These are phyloP conservation scores for Immersiella caudata DNA, from an alignment of 495 filamentous ascomycete species.

Conservation along the genomic window DNA sequence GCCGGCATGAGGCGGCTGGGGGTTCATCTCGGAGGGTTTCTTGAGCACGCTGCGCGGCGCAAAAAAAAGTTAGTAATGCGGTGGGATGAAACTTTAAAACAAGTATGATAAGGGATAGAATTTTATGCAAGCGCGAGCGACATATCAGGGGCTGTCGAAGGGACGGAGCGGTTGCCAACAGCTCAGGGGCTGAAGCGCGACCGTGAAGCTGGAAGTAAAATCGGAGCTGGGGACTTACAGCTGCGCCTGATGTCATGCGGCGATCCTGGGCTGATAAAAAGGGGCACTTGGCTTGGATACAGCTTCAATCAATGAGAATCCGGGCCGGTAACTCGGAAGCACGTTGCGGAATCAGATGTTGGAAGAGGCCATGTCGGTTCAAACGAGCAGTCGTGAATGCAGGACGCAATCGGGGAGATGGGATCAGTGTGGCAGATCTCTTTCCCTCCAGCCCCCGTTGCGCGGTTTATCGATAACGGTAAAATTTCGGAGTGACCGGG, in stretches of 20 bases:
- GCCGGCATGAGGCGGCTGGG: constrained; percentile 44
- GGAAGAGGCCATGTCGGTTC: constrained; percentile 5
- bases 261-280: constrained; percentile 20
- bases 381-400: constrained; percentile 11
- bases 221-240: constrained; percentile 27
- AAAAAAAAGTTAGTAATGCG: not conserved
- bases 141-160: not conserved
- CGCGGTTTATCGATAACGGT: constrained; percentile 36
- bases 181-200: constrained; percentile 8
- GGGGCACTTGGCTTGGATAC: not conserved
- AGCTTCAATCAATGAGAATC: not conserved
- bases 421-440: constrained; percentile 34
- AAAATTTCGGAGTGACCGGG: constrained; percentile 37
- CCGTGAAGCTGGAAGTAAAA: constrained; percentile 9
- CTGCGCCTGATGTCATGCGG: constrained; percentile 29
- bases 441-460: constrained; percentile 22
- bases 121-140: not conserved
- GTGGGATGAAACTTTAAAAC: not conserved
- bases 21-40: constrained; percentile 44
- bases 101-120: not conserved
- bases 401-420: constrained; percentile 12
- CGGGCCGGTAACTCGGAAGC: not conserved
- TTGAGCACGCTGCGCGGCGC: constrained; percentile 27
- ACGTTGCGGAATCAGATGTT: not conserved
- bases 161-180: not conserved